Percentiles rank a stretch among this genome's conserved stretches.
Conservation (phyloP, 192 early-diverging fungal genomes). For the Haplosporangium gracile region DNA sequence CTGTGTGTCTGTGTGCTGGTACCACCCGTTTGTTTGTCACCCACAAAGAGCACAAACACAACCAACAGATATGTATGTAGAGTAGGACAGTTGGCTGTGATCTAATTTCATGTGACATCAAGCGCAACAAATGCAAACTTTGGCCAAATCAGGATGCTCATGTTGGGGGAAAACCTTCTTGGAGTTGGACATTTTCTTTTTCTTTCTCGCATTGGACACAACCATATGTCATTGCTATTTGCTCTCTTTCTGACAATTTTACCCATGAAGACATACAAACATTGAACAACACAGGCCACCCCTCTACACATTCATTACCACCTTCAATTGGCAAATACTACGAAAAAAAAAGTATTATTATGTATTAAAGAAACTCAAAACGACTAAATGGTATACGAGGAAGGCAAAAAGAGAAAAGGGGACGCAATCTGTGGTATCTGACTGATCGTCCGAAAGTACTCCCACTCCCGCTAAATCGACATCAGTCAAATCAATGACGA, state of each 20-base stretch:
- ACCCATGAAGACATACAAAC: not conserved
- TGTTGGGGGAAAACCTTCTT: too few relatives aligned
- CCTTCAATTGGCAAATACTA: too few relatives aligned
- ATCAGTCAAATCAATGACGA: not conserved
- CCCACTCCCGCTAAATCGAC: not conserved
- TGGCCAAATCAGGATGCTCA: too few relatives aligned
- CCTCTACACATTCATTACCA: not conserved
- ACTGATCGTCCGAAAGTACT: not conserved
- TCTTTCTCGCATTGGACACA: too few relatives aligned
- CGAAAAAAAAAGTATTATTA: not conserved
- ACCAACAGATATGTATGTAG: too few relatives aligned
- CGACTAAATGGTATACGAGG: not conserved
- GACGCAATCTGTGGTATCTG: not conserved
- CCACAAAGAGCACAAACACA: not conserved
- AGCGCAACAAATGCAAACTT: too few relatives aligned
- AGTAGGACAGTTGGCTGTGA: not conserved
- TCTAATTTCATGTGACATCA: not conserved
- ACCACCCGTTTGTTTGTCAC: not conserved
- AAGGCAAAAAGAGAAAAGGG: not conserved
- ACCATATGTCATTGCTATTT: not conserved
- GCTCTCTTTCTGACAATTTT: not conserved
- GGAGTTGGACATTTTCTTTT: not conserved
- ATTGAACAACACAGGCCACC: slow-evolving; percentile 7
- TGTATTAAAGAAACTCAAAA: not conserved
- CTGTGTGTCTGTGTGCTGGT: not conserved